Percentiles rank a stretch among this genome's conserved stretches.
phyloP scores from a whole-genome alignment of 2,329 filamentous ascomycete species.

The Hymenotorrendiella dingleyae region DNA sequence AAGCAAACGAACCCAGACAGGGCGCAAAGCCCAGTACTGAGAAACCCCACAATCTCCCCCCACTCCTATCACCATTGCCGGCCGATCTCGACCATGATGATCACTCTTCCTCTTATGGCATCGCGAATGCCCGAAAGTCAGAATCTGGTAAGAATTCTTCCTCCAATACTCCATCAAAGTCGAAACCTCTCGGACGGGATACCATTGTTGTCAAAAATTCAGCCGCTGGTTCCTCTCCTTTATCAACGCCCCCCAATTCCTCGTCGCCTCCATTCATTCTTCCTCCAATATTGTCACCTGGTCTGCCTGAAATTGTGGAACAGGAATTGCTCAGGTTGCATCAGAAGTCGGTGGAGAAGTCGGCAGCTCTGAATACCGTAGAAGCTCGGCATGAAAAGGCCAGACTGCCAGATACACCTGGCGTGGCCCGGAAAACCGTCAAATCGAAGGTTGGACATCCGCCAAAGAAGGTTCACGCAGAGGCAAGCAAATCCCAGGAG shows the following conservation, averaged over 20 bases:
- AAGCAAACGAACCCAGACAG: conserved; percentile 11
- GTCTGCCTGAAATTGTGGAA: conserved; percentile 27
- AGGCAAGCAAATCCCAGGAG: conserved; percentile 17
- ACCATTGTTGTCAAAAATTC: conserved; percentile 18
- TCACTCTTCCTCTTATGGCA: conserved; percentile 2
- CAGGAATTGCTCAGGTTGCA: conserved; percentile 24
- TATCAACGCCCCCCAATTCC: conserved; percentile 15
- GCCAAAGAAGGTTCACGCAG: conserved; percentile 22
- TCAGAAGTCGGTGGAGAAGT: conserved; percentile 14
- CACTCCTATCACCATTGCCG: conserved; percentile 23
- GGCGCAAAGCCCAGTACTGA: conserved; percentile 10
- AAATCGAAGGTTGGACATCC: conserved; percentile 28
- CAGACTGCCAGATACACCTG: conserved; percentile 27
- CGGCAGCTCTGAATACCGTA: conserved; percentile 21
- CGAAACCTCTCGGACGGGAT: conserved; percentile 12
- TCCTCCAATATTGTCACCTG: conserved; percentile 28
- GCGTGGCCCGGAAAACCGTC: conserved; percentile 28
- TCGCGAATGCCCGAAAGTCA: conserved; percentile 8
- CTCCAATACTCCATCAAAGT: conserved; percentile 18
- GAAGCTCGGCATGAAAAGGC: conserved; percentile 29
- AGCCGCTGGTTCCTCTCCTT: conserved; percentile 10
- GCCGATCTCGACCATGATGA: conserved; percentile 20
- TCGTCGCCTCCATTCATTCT: conserved; percentile 17
- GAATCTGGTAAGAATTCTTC: conserved; percentile 12
- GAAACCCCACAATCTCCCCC: conserved; percentile 18